Evolutionary conservation across 2,329 filamentous ascomycete species (phyloP), one percentile per base, ranked within the genome.

Genomic region (Verticillium longisporum): DNA sequence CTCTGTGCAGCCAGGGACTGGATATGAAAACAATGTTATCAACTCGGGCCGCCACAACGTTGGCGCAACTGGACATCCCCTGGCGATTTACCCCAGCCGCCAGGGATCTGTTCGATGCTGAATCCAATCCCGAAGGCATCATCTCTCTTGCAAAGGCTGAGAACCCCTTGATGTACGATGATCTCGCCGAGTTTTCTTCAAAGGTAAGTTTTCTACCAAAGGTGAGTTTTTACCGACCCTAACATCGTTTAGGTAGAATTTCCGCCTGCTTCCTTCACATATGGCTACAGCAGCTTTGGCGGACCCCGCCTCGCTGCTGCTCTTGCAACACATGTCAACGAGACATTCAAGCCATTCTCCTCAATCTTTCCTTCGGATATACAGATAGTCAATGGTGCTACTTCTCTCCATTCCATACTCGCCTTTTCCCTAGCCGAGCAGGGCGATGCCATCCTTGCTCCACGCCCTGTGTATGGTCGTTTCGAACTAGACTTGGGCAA

Each of bases 401-500:
- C 75, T 4, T 68, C 74, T 31, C 71, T 77, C 60, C 74, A 78
- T 32, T 74, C 75, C 32, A 68, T 76, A 32, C 70, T 78, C 4
- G 73, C 73, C 0, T 78, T 74, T 72, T 70, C 69, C 4, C 62
- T 78, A 11, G 72, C 72, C 0, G 70, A 78, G 38, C 68, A 72
- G 0, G 71, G 74, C 3, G 75, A 79, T 2, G 75, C 70, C 1
- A 70, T 79, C 15, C 64, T 79, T 11, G 68, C 73, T 1, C 75
- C 73, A 37, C 67, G 73, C 1, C 77, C 77, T 1, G 70, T 76
- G 6, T 83, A 83, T 59, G 80, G 80, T 4, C 76, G 77, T 2
- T 83, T 83, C 61, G 74, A 80, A 41, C 70, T 77, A 3, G 81
- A 83, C 63, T 78, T 83, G 37, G 72, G 73, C 0, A 72, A 78